Evolutionary conservation across 2,329 filamentous ascomycete genomes (phyloP), one percentile per base, ranked within the genome.

Genomic region (Sclerotinia sclerotiorum): DNA sequence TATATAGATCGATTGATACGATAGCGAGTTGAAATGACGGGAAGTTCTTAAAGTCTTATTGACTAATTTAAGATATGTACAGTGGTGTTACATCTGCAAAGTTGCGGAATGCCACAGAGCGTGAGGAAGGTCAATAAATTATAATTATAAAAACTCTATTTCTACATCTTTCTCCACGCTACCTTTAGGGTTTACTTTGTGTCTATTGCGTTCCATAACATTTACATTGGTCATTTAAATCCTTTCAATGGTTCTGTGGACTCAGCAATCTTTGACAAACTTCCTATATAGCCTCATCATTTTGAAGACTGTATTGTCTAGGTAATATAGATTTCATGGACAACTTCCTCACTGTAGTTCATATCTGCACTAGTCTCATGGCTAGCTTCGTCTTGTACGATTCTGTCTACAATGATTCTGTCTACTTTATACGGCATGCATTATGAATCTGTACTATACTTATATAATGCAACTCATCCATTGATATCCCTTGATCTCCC

Each of bases 1-100:
- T 62, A 62, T 21, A 62, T 62, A 51, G 58, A 39, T 49, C 13
- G 32, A 27, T 39, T 62, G 29, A 39, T 62, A 51, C 58, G 58
- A 62, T 51, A 62, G 58, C 58, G 58, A 62, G 35, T 49, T 39
- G 58, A 51, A 27, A 62, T 51, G 29, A 51, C 51, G 46, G 49
- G 19, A 54, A 4, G 27, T 54, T 21, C 13, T 32, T 42, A 2
- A 13, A 42, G 15, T 61, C 29, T 39, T 61, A 3, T 21, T 6
- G 6, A 48, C 48, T 21, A 4, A 13, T 39, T 24, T 42, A 15
- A 42, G 13, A 42, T 10, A 42, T 42, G 39, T 42, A 42, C 11
- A 42, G 13, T 15, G 32, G 21, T 15, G 8, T 0, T 17, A 52
- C 13, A n/a, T 11, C 54, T 24, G 39, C 54, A 56, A 56, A 56